Percentiles rank a stretch among this genome's conserved stretches.
phyloP scores from a whole-genome alignment of 768 basidiomycete species.

The Boletus tomentosulus region DNA sequence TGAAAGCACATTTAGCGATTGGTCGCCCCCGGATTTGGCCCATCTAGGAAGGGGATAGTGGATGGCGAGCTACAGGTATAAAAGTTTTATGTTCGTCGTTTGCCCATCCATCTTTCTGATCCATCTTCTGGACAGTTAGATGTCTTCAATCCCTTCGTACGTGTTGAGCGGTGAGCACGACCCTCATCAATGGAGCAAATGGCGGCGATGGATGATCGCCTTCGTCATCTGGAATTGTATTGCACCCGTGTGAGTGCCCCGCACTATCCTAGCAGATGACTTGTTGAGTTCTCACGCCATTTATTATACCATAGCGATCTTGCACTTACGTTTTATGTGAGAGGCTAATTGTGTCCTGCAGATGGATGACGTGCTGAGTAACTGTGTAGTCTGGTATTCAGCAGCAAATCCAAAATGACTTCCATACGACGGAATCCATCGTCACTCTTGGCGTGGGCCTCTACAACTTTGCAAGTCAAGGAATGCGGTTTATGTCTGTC shows the following conservation, averaged over 20 bases:
- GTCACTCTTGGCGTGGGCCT: constrained; percentile 25
- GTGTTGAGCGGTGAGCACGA: constrained; percentile 19
- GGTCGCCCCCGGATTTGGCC: constrained; percentile 3
- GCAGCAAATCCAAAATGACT: constrained; percentile 24
- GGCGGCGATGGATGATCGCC: constrained; percentile 25
- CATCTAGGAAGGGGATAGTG: neutral
- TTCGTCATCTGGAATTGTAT: constrained; percentile 28
- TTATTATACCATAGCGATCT: constrained; percentile 15
- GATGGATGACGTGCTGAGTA: constrained; percentile 4
- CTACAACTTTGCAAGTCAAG: constrained; percentile 24
- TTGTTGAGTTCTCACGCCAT: neutral
- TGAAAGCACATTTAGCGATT: constrained; percentile 19
- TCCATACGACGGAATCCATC: constrained; percentile 15
- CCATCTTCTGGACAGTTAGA: constrained; percentile 1
- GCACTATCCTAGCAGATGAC: neutral
- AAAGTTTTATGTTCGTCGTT: constrained; percentile 3
- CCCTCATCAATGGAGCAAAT: constrained; percentile 27
- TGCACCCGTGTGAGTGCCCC: constrained; percentile 25
- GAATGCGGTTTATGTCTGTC: neutral
- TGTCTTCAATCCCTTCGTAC: constrained; percentile 19
- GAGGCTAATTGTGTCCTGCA: neutral
- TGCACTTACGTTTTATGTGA: constrained; percentile 27
- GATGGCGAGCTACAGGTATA: constrained; percentile 11
- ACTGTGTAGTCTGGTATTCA: constrained; percentile 24
- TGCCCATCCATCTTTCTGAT: neutral